phyloP scores from a whole-genome alignment of 2,329 filamentous ascomycete species.

The Cercospora janseana region DNA sequence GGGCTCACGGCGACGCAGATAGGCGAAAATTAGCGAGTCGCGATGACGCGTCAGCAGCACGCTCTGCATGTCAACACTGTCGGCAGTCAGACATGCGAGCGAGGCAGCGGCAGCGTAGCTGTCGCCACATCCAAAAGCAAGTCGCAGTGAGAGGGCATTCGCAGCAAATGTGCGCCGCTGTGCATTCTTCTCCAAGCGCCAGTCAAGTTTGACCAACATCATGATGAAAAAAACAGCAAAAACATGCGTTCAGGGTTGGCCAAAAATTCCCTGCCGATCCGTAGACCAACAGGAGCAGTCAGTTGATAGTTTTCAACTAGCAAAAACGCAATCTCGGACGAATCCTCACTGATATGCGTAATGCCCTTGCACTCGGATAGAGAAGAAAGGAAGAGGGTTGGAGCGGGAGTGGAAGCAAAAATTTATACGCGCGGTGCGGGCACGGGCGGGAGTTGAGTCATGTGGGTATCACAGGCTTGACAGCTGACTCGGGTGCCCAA shows the following conservation, averaged over 20 bases:
- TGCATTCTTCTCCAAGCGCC: too few relatives aligned
- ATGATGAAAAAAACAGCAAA: background rate
- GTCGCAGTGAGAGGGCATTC: too few relatives aligned
- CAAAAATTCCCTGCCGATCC: slow-evolving; percentile 80
- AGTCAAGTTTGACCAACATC: too few relatives aligned
- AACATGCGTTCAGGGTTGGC: slow-evolving; percentile 26
- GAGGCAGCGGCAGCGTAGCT: too few relatives aligned
- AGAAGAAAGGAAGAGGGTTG: slow-evolving; percentile 5
- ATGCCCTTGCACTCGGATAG: slow-evolving; percentile 65
- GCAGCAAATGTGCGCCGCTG: too few relatives aligned
- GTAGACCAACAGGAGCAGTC: slow-evolving; percentile 72
- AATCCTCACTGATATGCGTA: slow-evolving; percentile 83
- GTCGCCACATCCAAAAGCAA: too few relatives aligned
- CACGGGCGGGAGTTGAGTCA: background rate
- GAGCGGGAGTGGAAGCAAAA: background rate
- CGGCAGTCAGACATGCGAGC: too few relatives aligned
- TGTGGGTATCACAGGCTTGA: background rate
- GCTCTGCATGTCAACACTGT: too few relatives aligned
- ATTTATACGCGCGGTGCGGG: background rate
- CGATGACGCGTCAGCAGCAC: too few relatives aligned
- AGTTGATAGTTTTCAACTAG: slow-evolving; percentile 83
- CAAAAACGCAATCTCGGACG: slow-evolving; percentile 85
- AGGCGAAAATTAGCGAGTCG: too few relatives aligned
- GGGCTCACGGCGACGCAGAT: too few relatives aligned
- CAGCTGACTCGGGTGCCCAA: too few relatives aligned